These are phyloP conservation scores for Fusarium caatingaense DNA, from an alignment of 2,329 filamentous ascomycete genomes.

Conservation along the genomic window DNA sequence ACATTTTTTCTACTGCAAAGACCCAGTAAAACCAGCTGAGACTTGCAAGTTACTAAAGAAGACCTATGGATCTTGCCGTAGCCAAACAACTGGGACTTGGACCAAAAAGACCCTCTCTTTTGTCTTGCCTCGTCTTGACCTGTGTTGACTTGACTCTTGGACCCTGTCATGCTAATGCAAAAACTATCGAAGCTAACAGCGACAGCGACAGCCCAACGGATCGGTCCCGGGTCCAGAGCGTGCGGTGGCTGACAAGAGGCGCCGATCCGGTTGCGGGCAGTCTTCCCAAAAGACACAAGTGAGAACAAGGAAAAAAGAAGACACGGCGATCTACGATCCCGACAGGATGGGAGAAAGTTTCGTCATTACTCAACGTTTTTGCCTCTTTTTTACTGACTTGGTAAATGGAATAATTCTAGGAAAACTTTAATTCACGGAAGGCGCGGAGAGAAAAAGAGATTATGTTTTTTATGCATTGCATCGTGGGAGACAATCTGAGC, in stretches of 20 bases:
- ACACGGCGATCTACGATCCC: slow-evolving; percentile 20
- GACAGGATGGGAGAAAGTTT: background rate
- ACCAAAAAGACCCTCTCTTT: background rate
- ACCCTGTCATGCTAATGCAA: slow-evolving; percentile 28
- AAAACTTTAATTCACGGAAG: slow-evolving; percentile 7
- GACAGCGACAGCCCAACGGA: slow-evolving; percentile 15
- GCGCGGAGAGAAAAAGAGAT: background rate
- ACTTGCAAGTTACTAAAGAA: background rate
- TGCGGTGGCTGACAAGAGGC: slow-evolving; percentile 28
- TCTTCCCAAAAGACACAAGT: slow-evolving; percentile 14
- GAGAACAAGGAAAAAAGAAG: background rate
- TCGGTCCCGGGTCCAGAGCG: slow-evolving; percentile 39
- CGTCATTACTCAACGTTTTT: slow-evolving; percentile 6
- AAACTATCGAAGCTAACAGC: slow-evolving; percentile 43
- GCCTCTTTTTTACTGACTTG: background rate
- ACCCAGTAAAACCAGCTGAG: background rate
- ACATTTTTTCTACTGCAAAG: background rate
- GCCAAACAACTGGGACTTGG: background rate
- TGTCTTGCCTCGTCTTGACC: background rate
- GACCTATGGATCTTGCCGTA: background rate
- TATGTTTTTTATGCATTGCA: slow-evolving; percentile 4
- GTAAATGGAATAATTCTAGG: background rate
- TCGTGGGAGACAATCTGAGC: no score
- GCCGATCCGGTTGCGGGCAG: slow-evolving; percentile 25
- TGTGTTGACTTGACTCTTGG: slow-evolving; percentile 19